Evolutionary conservation across 257 asterid species (phyloP), one percentile per base, ranked within the genome.

Genomic region (Orobanche coerulescens): DNA sequence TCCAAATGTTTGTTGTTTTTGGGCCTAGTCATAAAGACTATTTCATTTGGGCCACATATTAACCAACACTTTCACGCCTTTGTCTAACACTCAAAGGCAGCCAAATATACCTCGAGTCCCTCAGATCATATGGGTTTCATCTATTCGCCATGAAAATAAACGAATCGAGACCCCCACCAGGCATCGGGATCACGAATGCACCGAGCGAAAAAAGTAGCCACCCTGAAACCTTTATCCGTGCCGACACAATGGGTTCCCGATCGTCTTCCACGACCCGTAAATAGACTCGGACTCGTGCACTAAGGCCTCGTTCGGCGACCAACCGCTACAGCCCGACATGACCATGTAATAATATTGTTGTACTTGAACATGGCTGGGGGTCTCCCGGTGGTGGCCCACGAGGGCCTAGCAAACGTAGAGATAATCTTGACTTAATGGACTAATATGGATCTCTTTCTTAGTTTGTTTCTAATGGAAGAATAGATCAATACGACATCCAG

Each of bases 201-300:
- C 95, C 69, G 96, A 13, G 93, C 75, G 59, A 83, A 88, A 69
- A 85, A 88, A 0, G 88, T 81, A 0, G 95, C 77, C 9, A 69
- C 81, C 0, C 86, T 67, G 34, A 74, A 88, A 20, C 24, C 83
- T 33, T 76, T 77, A 44, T 79, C 81, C 0, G 81, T 90, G 0
- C 96, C 95, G n/a, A 88, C 77, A 49, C 93, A 83, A n/a, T 7
- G 96, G 96, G 72, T 83, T 88, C 44, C 95, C 88, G 43, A 85
- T 75, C 14, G 80, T 85, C 83, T 78, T 88, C 96, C 95, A 85
- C 25, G 95, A 88, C 69, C 95, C 96, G 28, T 76, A 11, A 25
- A 83, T 71, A 28, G 92, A 76, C 47, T 83, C 87, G 7, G 95
- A 84, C 78, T 80, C 85, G 50, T 88, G 95, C 65, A 76, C 90